These are phyloP conservation scores for Wickerhamomyces ciferrii DNA, from an alignment of 805 yeast genomes.

Conservation along the genomic window DNA sequence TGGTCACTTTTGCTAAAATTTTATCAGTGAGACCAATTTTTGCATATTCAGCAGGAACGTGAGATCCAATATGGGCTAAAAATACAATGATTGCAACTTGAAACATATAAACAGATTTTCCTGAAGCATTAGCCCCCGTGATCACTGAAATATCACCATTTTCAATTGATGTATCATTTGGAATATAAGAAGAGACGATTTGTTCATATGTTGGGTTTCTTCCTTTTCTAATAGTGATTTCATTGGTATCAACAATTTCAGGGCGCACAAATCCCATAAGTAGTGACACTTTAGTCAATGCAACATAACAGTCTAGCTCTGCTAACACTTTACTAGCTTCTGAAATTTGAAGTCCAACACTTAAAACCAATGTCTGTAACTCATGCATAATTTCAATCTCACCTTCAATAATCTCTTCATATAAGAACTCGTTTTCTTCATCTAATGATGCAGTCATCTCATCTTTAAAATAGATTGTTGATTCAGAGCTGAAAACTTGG, in stretches of 20 bases:
- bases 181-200: slow-evolving; percentile 30
- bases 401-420: slow-evolving; percentile 31
- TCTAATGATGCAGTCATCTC: slow-evolving; percentile 9
- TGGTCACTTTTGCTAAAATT: slow-evolving; percentile 38
- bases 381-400: slow-evolving; percentile 35
- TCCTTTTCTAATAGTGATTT: slow-evolving; percentile 31
- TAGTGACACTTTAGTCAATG: slow-evolving; percentile 28
- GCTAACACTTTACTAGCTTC: slow-evolving; percentile 21
- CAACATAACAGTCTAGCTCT: slow-evolving; percentile 31
- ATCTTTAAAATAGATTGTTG: slow-evolving; percentile 32
- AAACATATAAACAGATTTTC: slow-evolving; percentile 45
- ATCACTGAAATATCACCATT: slow-evolving; percentile 28
- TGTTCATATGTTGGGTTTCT: slow-evolving; percentile 44
- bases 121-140: slow-evolving; percentile 47
- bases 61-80: slow-evolving; percentile 50
- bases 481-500: slow-evolving; percentile 31
- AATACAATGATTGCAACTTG: slow-evolving; percentile 44
- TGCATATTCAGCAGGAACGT: slow-evolving; percentile 45
- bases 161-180: slow-evolving; percentile 32
- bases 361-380: slow-evolving; percentile 22
- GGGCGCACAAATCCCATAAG: slow-evolving; percentile 28
- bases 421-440: slow-evolving; percentile 31
- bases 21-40: slow-evolving; percentile 42
- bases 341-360: slow-evolving; percentile 6
- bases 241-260: slow-evolving; percentile 19